phyloP scores from a whole-genome alignment of 345 rosid species.

The Garcia nutans region DNA sequence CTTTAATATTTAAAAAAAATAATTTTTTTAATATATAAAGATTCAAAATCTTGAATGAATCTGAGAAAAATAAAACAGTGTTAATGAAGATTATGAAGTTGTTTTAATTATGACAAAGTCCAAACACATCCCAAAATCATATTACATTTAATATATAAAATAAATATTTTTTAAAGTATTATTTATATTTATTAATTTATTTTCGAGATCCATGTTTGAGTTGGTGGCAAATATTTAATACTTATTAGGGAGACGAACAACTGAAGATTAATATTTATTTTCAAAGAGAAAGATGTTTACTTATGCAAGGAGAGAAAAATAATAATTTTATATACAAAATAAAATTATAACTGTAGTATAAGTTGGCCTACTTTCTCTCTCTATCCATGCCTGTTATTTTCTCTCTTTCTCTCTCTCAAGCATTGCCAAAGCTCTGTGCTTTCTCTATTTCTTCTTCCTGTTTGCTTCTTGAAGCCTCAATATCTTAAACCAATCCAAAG shows the following conservation, averaged over 20 bases:
- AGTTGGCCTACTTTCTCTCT: constrained; percentile 18
- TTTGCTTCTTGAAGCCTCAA: constrained; percentile 36
- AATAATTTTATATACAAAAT: no score
- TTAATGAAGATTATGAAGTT: not conserved
- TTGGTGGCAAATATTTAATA: not conserved
- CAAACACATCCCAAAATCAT: not conserved
- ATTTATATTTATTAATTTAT: no score
- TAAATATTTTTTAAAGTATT: not conserved
- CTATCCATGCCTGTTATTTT: not conserved
- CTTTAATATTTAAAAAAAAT: no score
- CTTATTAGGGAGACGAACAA: not conserved
- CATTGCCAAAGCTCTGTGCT: not conserved
- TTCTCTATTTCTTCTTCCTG: not conserved
- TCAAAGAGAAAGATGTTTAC: not conserved
- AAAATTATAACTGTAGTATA: not conserved
- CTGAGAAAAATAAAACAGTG: no score
- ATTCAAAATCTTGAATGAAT: no score
- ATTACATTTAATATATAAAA: not conserved
- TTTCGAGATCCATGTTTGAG: not conserved
- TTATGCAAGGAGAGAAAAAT: not conserved
- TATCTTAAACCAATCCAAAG: constrained; percentile 21
- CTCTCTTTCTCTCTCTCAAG: constrained; percentile 17
- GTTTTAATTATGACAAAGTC: not conserved
- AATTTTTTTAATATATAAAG: no score
- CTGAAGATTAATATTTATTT: not conserved